phyloP scores from a whole-genome alignment of 176 grass and related monocot species.

The Oryza meridionalis region DNA sequence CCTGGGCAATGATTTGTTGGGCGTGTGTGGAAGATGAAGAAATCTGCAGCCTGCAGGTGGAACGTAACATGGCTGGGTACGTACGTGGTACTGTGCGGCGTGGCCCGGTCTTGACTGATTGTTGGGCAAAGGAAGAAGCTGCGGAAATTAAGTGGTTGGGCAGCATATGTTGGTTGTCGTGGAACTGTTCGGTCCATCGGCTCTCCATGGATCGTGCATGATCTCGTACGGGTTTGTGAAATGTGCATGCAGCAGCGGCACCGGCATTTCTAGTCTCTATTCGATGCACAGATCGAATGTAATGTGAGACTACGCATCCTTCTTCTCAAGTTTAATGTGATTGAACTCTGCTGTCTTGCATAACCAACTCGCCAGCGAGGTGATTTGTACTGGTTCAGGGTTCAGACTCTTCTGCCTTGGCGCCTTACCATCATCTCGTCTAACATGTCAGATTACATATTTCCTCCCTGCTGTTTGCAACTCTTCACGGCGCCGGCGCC shows the following conservation, averaged over 20 bases:
- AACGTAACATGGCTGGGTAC: neutral
- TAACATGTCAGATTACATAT: too few species aligned
- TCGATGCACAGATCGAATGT: neutral
- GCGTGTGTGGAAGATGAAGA: too few species aligned
- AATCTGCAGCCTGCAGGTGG: neutral
- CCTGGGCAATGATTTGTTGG: neutral
- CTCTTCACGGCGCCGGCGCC: neutral
- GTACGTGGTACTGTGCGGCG: neutral
- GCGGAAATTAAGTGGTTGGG: neutral
- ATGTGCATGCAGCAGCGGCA: neutral
- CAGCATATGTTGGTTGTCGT: neutral
- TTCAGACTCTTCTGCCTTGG: too few species aligned
- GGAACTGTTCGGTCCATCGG: neutral
- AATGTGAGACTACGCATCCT: neutral
- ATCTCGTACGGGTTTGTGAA: neutral
- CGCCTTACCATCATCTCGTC: too few species aligned
- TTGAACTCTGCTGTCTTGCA: neutral
- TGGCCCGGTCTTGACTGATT: conserved; percentile 26
- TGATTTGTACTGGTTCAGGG: neutral
- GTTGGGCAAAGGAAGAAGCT: neutral
- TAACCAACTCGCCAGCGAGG: neutral
- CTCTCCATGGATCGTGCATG: neutral
- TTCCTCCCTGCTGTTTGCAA: neutral
- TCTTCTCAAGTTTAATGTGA: neutral
- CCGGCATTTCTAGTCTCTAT: neutral